Conservation (phyloP, 257 asterid genomes). For the Pogostemon cablin region DNA sequence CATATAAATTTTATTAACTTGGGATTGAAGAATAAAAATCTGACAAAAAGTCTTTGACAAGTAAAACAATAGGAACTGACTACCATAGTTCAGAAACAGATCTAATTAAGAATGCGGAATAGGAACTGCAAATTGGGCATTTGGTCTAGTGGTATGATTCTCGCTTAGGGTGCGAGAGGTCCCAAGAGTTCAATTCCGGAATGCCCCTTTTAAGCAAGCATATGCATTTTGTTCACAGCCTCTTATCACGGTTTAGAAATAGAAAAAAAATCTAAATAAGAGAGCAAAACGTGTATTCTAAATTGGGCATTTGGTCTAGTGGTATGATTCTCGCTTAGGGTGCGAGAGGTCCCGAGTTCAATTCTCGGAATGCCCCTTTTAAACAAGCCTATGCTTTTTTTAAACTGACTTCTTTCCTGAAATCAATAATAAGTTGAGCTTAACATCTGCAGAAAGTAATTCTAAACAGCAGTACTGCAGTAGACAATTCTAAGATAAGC, state of each 20-base stretch:
- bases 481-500: not conserved
- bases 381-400: not conserved
- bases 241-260: not conserved
- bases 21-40: not conserved
- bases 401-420: not conserved
- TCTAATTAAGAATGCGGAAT: not conserved
- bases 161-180: slow-evolving; percentile 92
- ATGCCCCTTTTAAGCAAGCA: slow-evolving; percentile 34
- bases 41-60: no score
- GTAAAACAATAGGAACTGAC: not conserved
- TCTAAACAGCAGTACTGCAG: slow-evolving; percentile 15
- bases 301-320: slow-evolving; percentile 79
- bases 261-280: not conserved
- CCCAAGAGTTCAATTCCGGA: slow-evolving; percentile 71
- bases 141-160: slow-evolving; percentile 94
- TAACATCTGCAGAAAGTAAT: not conserved
- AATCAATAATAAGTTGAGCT: not conserved
- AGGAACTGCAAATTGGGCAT: slow-evolving; percentile 44
- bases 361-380: slow-evolving; percentile 56
- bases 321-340: slow-evolving; percentile 86
- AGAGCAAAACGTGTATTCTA: not conserved
- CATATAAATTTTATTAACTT: not conserved
- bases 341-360: slow-evolving; percentile 77
- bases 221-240: not conserved
- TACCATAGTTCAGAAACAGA: not conserved